Conservation (phyloP, 2,329 filamentous ascomycete genomes). For the Penicillium brevicompactum region DNA sequence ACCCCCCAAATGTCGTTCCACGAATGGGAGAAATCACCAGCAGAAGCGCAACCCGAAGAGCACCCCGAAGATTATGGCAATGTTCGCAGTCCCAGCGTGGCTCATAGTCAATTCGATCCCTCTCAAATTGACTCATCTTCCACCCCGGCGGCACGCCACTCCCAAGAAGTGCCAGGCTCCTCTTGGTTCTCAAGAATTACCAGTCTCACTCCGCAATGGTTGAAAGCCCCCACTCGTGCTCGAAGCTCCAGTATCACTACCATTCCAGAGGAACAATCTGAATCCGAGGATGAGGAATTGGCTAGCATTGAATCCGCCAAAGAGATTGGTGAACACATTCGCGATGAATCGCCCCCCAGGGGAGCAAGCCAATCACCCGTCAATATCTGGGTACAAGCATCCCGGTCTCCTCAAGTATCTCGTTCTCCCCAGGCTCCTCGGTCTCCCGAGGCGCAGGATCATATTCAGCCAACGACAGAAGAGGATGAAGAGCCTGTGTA, state of each 20-base stretch:
- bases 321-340: constrained; percentile 13
- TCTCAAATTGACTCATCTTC: constrained; percentile 16
- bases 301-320: constrained; percentile 16
- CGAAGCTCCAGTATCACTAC: constrained; percentile 18
- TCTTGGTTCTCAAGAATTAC: constrained; percentile 42
- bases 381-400: constrained; percentile 12
- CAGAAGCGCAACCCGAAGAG: background rate
- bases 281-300: constrained; percentile 20
- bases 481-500: constrained; percentile 10
- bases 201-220: constrained; percentile 37
- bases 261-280: constrained; percentile 7
- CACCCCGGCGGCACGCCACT: constrained; percentile 26
- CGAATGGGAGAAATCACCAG: background rate
- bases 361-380: constrained; percentile 15
- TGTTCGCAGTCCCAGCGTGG: constrained; percentile 16
- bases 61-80: constrained; percentile 8
- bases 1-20: background rate
- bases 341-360: constrained; percentile 17
- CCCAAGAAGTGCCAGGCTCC: constrained; percentile 26
- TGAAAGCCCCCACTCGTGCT: constrained; percentile 32
- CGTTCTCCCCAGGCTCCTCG: background rate
- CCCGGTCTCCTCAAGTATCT: constrained; percentile 4
- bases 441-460: constrained; percentile 3
- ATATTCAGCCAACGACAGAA: constrained; percentile 9
- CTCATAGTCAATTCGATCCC: constrained; percentile 15